A percentile compares a stretch with the other conserved stretches of the same genome.
Evolutionary conservation across 495 filamentous ascomycete genomes (phyloP).

Genomic region (Xylaria curta): DNA sequence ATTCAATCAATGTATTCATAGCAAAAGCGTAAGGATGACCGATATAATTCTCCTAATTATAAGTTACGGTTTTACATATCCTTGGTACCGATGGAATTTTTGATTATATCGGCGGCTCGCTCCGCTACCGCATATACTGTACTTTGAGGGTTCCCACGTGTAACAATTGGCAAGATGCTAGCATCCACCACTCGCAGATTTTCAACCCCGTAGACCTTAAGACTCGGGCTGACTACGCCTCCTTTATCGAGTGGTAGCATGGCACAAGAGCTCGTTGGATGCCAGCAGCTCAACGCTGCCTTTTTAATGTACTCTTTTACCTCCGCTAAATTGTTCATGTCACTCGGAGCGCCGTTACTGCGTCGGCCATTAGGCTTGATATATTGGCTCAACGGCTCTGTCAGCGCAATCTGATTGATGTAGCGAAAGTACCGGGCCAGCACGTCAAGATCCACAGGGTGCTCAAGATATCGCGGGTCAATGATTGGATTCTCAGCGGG

Average conservation of each 20-base stretch:
- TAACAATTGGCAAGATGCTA: conserved; percentile 57
- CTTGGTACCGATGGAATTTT: conserved; percentile 25
- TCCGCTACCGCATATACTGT: conserved; percentile 64
- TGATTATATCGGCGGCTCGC: conserved; percentile 57
- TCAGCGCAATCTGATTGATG: not conserved
- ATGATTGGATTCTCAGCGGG: not conserved
- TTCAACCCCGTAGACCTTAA: conserved; percentile 59
- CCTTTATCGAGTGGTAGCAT: conserved; percentile 37
- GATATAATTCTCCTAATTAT: not conserved
- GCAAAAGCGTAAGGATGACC: not conserved
- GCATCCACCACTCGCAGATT: conserved; percentile 60
- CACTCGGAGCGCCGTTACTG: not conserved
- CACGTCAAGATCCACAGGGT: conserved; percentile 4
- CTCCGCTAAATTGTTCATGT: conserved; percentile 39
- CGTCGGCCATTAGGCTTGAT: not conserved
- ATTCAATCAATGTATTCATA: not conserved
- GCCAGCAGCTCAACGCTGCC: conserved; percentile 44
- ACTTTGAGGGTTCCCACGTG: conserved; percentile 55
- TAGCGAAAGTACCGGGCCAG: conserved; percentile 4
- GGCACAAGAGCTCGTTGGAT: conserved; percentile 60
- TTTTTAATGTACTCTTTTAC: conserved; percentile 47
- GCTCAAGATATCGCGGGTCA: not conserved
- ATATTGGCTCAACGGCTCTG: not conserved
- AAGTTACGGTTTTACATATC: not conserved
- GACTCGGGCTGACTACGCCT: conserved; percentile 55